Base-by-base conservation (phyloP, 768 basidiomycete species). In the Psilocybe subaeruginosa region DNA sequence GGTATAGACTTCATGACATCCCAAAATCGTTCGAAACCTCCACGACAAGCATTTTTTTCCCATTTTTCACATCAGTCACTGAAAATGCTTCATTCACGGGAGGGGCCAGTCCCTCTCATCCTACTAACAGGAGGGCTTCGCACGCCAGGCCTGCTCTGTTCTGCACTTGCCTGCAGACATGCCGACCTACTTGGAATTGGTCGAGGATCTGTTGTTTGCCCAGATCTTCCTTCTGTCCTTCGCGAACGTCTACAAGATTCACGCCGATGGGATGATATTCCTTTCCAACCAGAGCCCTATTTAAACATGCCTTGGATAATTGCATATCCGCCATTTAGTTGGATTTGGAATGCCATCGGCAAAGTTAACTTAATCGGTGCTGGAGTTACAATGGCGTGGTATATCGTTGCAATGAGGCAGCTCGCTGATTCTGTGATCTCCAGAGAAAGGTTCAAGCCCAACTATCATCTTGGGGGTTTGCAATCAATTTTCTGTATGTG, bases 61-160 rank as follows among this genome's bases (percentile, higher is more conserved):
- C 77, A 75, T 1, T 93, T 94, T 65, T 85, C 94, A 1, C 77
- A 78, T 35, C 74, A 75, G 60, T 89, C 85, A 0, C 74, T 86
- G 62, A 68, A 74, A 47, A 74, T 77, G 27, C 68, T 92, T 2
- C 70, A 76, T 0, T 56, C 76, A 0, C 66, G 70, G 9, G 58
- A 65, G 4, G 56, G 68, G 7, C 68, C 72, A 0, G 68, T 72
- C 2, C 92, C 93, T 1, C 77, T 90, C 6, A 78, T 95, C 64
- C 76, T 95, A 30, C 82, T 96, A 29, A 95, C 94, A 0, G 94
- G 94, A 30, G 93, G 92, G 23, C 82, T 97, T 43, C 78, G 82
- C 23, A 85, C 88, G 0, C 83, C 85, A 14, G 73, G 80, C 0
- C 80, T 85, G 31, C 77, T 95, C 41, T 72, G 78, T 9, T 70